phyloP scores from a whole-genome alignment of 23 red algal species.

The Gracilaria domingensis region DNA sequence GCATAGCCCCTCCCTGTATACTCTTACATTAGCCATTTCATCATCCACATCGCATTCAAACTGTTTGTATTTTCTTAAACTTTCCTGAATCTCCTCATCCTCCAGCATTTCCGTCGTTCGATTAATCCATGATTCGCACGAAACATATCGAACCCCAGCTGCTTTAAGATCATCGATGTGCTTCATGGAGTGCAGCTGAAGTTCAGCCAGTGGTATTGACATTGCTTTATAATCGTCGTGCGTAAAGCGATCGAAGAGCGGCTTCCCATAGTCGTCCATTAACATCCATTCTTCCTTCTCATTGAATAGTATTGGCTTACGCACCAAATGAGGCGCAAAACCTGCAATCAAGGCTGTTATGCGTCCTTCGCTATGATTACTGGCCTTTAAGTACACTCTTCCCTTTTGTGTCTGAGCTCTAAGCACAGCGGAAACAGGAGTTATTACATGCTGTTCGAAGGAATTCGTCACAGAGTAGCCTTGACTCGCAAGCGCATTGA shows the following conservation, averaged over 20 bases:
- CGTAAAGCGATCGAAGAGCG: background rate
- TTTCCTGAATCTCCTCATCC: background rate
- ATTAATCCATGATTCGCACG: too few species aligned
- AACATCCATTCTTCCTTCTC: constrained; percentile 25
- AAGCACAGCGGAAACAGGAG: background rate
- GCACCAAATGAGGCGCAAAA: constrained; percentile 18
- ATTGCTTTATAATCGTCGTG: background rate
- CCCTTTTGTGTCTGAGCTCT: background rate
- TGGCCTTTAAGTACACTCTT: constrained; percentile 13
- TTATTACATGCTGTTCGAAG: constrained; percentile 3
- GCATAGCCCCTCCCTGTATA: background rate
- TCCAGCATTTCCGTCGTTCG: background rate
- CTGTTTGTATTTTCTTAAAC: background rate
- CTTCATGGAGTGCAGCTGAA: background rate
- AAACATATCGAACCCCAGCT: background rate
- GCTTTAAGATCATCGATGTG: constrained; percentile 11
- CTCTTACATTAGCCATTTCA: background rate
- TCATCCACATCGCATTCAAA: background rate
- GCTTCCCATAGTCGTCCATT: constrained; percentile 20
- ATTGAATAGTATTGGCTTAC: background rate
- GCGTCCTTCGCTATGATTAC: background rate
- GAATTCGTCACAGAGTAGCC: background rate
- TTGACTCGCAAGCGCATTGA: background rate
- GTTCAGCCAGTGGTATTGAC: background rate
- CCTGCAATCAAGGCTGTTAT: background rate